These are phyloP conservation scores for Ceratocystis cubensis DNA, from an alignment of 2,329 filamentous ascomycete genomes.

Conservation along the genomic window DNA sequence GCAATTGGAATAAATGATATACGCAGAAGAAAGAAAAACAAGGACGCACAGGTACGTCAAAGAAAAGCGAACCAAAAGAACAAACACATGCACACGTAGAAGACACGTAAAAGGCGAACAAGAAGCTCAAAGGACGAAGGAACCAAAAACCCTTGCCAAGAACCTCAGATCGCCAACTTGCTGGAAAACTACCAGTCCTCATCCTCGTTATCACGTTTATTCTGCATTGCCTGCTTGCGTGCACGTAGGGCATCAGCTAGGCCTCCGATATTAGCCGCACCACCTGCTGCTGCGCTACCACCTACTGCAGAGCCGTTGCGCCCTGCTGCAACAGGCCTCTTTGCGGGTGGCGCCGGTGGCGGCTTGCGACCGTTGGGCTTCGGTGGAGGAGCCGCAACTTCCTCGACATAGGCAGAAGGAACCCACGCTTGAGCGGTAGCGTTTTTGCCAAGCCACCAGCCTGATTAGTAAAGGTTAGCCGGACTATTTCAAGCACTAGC, in stretches of 20 bases:
- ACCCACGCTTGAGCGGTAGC: conserved; percentile 71
- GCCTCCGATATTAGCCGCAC: conserved; percentile 61
- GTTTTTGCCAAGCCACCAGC: conserved; percentile 91
- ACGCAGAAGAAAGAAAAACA: conserved; percentile 22
- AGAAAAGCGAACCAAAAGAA: conserved; percentile 23
- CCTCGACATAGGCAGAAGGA: conserved; percentile 86
- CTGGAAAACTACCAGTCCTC: conserved; percentile 48
- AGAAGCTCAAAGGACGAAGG: neutral
- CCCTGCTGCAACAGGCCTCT: conserved; percentile 57
- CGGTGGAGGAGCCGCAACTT: conserved; percentile 47
- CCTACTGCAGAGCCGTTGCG: conserved; percentile 61
- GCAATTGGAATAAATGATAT: neutral
- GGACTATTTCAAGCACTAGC: conserved; percentile 23
- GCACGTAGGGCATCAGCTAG: conserved; percentile 68
- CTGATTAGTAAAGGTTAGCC: conserved; percentile 33
- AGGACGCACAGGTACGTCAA: conserved; percentile 21
- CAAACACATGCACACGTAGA: conserved; percentile 8
- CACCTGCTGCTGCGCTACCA: conserved; percentile 42
- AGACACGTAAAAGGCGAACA: neutral
- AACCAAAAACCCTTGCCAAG: neutral
- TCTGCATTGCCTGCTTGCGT: conserved; percentile 64
- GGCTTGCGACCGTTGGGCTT: conserved; percentile 47
- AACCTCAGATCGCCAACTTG: too few species aligned
- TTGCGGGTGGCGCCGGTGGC: conserved; percentile 66
- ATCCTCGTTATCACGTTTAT: conserved; percentile 54